phyloP scores from a whole-genome alignment of 2,329 filamentous ascomycete genomes.

The Alternaria longipes region DNA sequence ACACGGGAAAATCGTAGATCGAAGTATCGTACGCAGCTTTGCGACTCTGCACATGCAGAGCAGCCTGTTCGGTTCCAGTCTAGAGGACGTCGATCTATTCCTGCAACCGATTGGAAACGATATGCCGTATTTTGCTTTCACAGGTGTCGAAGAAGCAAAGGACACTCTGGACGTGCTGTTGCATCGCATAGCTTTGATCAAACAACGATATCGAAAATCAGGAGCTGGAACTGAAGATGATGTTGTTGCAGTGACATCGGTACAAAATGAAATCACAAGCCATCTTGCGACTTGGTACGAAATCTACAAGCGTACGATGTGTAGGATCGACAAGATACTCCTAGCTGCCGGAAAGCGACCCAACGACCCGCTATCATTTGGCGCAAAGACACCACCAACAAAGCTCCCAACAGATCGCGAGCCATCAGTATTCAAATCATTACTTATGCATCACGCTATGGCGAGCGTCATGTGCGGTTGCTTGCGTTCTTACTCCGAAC shows the following conservation, averaged over 20 bases:
- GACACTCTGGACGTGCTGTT: constrained; percentile 19
- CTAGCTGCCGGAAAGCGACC: neutral
- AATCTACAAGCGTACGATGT: constrained; percentile 2
- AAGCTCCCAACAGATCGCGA: neutral
- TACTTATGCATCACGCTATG: constrained; percentile 32
- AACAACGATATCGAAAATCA: neutral
- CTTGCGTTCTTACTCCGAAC: constrained; percentile 10
- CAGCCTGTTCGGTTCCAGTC: constrained; percentile 23
- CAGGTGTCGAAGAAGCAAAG: constrained; percentile 15
- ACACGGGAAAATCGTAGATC: constrained; percentile 48
- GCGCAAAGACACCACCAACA: neutral
- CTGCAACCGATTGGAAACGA: neutral
- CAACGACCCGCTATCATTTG: constrained; percentile 1
- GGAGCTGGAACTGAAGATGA: neutral
- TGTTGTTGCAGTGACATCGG: neutral
- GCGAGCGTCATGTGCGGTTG: constrained; percentile 27
- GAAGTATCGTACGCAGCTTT: constrained; percentile 58
- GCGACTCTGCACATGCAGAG: constrained; percentile 34
- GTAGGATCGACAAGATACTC: neutral
- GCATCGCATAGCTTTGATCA: constrained; percentile 1
- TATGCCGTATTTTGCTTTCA: neutral
- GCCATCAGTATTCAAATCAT: constrained; percentile 12
- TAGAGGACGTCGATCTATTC: neutral
- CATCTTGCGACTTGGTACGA: constrained; percentile 6
- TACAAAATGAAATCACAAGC: neutral